Evolutionary conservation across 768 basidiomycete genomes (phyloP).

Genomic region (Sporobolomyces pararoseus): DNA sequence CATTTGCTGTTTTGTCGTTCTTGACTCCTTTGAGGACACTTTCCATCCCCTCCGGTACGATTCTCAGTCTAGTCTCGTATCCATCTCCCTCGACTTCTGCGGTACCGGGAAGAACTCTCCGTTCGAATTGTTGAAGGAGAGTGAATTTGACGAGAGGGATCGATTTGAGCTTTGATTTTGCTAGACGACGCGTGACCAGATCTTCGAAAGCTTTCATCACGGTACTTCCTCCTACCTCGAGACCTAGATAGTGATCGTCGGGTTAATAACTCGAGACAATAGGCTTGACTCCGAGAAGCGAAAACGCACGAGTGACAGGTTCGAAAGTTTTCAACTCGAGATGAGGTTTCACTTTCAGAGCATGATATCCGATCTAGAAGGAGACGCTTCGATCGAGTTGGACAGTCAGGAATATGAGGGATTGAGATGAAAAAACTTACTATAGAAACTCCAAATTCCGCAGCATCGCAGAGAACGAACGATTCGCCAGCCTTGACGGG

Average conservation of each 20-base stretch:
- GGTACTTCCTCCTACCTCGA: slow-evolving; percentile 3
- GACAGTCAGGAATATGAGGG: background rate
- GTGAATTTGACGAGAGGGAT: background rate
- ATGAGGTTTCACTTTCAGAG: background rate
- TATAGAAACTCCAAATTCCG: slow-evolving; percentile 19
- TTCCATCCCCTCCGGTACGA: slow-evolving; percentile 12
- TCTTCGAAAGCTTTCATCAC: slow-evolving; percentile 2
- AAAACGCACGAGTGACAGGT: slow-evolving; percentile 1
- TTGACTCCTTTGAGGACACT: slow-evolving; percentile 6
- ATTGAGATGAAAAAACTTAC: background rate
- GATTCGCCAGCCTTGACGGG: slow-evolving; percentile 2
- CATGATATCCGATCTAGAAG: slow-evolving; percentile 21
- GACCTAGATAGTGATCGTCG: slow-evolving; percentile 22
- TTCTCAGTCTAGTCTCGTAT: background rate
- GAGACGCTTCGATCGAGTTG: background rate
- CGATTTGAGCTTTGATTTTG: slow-evolving; percentile 26
- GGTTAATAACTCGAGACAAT: no score
- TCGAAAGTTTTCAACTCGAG: slow-evolving; percentile 13
- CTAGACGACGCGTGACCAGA: background rate
- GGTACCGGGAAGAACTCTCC: slow-evolving; percentile 11
- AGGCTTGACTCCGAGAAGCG: no score
- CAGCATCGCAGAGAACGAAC: slow-evolving; percentile 24
- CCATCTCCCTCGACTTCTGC: background rate
- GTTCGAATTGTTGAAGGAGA: slow-evolving; percentile 17
- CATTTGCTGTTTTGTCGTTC: slow-evolving; percentile 6